phyloP scores from a whole-genome alignment of 371 early-diverging fungal species.

The Mucor irregularis region DNA sequence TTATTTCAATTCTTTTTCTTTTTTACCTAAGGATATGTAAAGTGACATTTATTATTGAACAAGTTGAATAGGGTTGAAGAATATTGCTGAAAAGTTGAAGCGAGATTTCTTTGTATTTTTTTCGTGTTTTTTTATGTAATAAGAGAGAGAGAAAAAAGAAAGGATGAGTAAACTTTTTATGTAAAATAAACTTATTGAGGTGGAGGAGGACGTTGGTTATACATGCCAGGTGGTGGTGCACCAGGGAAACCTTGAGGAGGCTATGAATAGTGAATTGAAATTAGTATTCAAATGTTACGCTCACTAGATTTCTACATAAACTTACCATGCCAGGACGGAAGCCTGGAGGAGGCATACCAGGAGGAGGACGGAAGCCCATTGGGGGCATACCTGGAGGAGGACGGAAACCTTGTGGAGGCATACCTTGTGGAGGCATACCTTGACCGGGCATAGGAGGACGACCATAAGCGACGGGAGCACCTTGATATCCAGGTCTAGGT shows the following conservation, averaged over 20 bases:
- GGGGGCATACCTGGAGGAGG: conserved; percentile 63
- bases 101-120: conserved; percentile 4
- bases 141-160: not conserved
- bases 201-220: conserved; percentile 31
- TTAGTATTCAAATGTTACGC: not conserved
- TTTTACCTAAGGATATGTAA: conserved; percentile 8
- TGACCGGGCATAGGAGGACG: conserved; percentile 65
- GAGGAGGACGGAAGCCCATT: conserved; percentile 62
- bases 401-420: conserved; percentile 61
- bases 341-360: conserved; percentile 31
- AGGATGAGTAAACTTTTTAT: not conserved
- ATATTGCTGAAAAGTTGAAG: no score
- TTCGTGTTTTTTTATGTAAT: not conserved
- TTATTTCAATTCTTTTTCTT: not conserved
- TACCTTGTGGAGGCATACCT: conserved; percentile 49
- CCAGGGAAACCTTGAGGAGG: conserved; percentile 41
- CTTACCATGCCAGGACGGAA: conserved; percentile 26
- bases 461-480: conserved; percentile 77
- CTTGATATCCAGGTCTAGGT: conserved; percentile 60
- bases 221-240: conserved; percentile 38
- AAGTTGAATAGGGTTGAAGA: conserved; percentile 9
- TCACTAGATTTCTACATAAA: not conserved
- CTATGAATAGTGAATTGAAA: not conserved
- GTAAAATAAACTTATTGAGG: conserved; percentile 13
- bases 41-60: conserved; percentile 10